Base-by-base conservation (phyloP, 768 basidiomycete species). In the Rhodosporidiobolus odoratus region DNA sequence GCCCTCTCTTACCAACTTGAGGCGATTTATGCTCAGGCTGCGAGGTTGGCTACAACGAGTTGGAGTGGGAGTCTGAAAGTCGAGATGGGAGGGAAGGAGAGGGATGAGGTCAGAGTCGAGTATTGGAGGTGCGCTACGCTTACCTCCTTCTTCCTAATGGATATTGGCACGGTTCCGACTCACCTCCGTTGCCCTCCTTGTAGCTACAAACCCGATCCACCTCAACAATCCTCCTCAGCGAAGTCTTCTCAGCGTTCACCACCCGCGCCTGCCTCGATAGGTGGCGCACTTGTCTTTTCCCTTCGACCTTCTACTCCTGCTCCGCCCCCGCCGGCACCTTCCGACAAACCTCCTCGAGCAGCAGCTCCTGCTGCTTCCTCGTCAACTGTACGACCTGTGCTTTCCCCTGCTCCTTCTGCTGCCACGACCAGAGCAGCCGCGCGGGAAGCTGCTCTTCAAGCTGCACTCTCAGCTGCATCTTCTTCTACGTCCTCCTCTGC, bases 1-100 rank as follows among this genome's bases (percentile, higher is more conserved):
- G 90, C 91, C 2, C 80, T 96, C 68, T 88, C 90, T 3, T 96
- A 96, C 79, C 93, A 95, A 76, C 83, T 97, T 23, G 94, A 93
- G 79, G 89, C 92, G 71, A 79, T 97, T 1, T 75, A 76, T 47
- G 52, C 66, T 0, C 78, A 79, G 57, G 79, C 79, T 2, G 69
- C 72, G 62, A 27, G 62, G 21, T 67, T 80, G 19, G 75, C 75
- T 12, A 64, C 66, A 38, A 78, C 76, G 7, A 60, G 62, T 47
- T 78, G 79, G 78, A 64, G 76, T 41, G 71, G 73, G 45, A 72
- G 85, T 76, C 78, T 96, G 40, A 83, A 83, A 7, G 85, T 93
- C 21, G 84, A 87, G 50, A 86, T 93, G 82, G 84, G 84, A 30
- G 82, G 84, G 38, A 6, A 30, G 57, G 84, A 88, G 75, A 83